Evolutionary conservation across 2,329 filamentous ascomycete genomes (phyloP).

Genomic region (Xylaria multiplex): DNA sequence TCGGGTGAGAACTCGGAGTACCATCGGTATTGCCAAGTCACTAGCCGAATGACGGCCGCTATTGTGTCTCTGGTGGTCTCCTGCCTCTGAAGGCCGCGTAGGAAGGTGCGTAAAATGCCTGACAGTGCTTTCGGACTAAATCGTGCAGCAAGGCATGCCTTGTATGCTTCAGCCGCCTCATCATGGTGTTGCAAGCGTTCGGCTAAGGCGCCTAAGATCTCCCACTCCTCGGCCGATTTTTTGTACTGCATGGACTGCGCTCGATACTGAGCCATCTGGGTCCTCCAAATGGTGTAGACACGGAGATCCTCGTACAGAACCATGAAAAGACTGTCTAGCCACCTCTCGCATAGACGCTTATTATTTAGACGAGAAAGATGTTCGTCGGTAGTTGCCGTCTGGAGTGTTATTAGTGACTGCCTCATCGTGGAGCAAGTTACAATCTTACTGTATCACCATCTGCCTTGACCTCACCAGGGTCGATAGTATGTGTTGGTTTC

Average conservation of each 20-base stretch:
- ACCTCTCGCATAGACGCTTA: constrained; percentile 95
- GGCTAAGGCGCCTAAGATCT: constrained; percentile 92
- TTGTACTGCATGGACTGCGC: constrained; percentile 95
- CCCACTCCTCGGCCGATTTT: constrained; percentile 97
- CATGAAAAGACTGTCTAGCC: constrained; percentile 99
- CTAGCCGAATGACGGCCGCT: constrained; percentile 85
- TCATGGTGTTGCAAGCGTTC: constrained; percentile 91
- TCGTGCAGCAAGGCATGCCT: constrained; percentile 83
- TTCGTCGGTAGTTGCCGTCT: constrained; percentile 73
- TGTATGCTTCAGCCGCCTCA: constrained; percentile 92
- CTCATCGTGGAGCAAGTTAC: background rate
- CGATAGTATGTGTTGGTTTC: constrained; percentile 81
- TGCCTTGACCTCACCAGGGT: constrained; percentile 79
- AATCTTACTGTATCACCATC: constrained; percentile 57
- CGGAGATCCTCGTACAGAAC: constrained; percentile 97
- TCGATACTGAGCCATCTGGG: constrained; percentile 94
- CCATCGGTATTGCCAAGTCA: constrained; percentile 99
- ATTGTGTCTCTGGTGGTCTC: constrained; percentile 85
- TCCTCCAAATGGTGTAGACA: constrained; percentile 99
- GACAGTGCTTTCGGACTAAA: constrained; percentile 94
- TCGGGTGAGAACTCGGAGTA: constrained; percentile 99
- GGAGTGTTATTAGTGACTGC: constrained; percentile 39
- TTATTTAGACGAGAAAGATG: constrained; percentile 93
- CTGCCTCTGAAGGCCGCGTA: constrained; percentile 79
- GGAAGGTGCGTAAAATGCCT: constrained; percentile 82